These are phyloP conservation scores for Fusarium cyanostomum DNA, from an alignment of 2,329 filamentous ascomycete genomes.

Conservation along the genomic window DNA sequence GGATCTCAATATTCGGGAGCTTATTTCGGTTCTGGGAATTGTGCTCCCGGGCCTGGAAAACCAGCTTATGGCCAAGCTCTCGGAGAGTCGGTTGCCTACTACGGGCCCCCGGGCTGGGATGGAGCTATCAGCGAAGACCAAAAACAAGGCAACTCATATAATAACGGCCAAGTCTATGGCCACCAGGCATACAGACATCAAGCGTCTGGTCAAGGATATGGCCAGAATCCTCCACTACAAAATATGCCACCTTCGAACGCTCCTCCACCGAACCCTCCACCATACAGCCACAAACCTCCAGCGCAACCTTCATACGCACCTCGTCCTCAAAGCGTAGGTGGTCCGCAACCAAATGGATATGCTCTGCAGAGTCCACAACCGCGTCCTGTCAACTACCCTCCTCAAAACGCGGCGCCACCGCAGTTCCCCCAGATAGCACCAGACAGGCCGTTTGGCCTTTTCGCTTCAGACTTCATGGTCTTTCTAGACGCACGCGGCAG, in stretches of 20 bases:
- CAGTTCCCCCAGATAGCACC: not conserved
- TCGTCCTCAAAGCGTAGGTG: not conserved
- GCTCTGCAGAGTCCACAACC: not conserved
- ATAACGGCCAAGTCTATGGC: not conserved
- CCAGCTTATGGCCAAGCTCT: not conserved
- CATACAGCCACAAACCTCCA: not conserved
- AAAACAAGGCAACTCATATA: not conserved
- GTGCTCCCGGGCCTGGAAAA: not conserved
- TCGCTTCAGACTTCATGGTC: slow-evolving; percentile 4
- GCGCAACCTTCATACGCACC: not conserved
- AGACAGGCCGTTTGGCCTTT: slow-evolving; percentile 7
- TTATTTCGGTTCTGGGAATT: not conserved
- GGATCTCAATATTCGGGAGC: not conserved
- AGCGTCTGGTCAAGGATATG: not conserved
- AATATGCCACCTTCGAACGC: not conserved
- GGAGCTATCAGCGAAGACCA: not conserved
- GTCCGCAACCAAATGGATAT: not conserved
- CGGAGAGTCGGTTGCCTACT: not conserved
- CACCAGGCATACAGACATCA: not conserved
- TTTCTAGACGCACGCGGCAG: slow-evolving; percentile 1
- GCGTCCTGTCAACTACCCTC: slow-evolving; percentile 2
- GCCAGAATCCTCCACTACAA: not conserved
- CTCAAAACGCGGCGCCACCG: not conserved
- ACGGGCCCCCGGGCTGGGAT: not conserved
- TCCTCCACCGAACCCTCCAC: not conserved